phyloP scores from a whole-genome alignment of 768 basidiomycete genomes.

The Cystoderma amianthinum region DNA sequence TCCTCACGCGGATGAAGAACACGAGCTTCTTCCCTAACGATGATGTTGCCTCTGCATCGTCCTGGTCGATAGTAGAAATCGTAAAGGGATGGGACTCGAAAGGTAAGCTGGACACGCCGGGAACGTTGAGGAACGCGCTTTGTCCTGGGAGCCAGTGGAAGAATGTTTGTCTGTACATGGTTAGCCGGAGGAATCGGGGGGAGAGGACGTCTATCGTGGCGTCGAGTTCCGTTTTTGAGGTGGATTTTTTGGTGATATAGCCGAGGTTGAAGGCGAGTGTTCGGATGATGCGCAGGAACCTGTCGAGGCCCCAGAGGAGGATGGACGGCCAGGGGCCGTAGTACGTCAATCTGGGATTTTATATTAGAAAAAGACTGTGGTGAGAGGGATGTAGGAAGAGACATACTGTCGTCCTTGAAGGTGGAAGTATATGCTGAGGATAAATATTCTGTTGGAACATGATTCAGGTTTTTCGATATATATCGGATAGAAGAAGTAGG shows the following conservation, averaged over 20 bases:
- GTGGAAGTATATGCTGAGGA: conserved; percentile 37
- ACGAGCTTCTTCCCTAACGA: conserved; percentile 30
- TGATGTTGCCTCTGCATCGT: not conserved
- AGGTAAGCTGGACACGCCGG: conserved; percentile 33
- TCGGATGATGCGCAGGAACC: conserved; percentile 38
- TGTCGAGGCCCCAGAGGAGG: conserved; percentile 50
- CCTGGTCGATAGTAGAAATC: conserved; percentile 36
- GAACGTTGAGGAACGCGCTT: conserved; percentile 43
- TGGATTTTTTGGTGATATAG: conserved; percentile 21
- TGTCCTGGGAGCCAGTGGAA: conserved; percentile 49
- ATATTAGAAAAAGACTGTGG: conserved; percentile 1
- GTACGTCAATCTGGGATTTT: conserved; percentile 17
- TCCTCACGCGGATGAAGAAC: conserved; percentile 52
- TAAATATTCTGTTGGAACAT: conserved; percentile 21
- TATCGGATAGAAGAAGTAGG: not conserved
- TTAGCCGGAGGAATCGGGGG: conserved; percentile 37
- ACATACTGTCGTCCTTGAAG: conserved; percentile 20
- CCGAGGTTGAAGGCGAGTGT: conserved; percentile 35
- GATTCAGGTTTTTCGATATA: not conserved
- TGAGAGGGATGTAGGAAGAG: not conserved
- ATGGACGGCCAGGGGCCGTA: conserved; percentile 44
- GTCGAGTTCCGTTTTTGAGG: conserved; percentile 4
- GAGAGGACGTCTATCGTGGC: conserved; percentile 36
- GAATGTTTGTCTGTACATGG: conserved; percentile 27
- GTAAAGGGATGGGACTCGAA: conserved; percentile 60